Percentiles rank a stretch among this genome's conserved stretches.
Conservation (phyloP, 208 protist species). For the Crithidia thermophila region DNA sequence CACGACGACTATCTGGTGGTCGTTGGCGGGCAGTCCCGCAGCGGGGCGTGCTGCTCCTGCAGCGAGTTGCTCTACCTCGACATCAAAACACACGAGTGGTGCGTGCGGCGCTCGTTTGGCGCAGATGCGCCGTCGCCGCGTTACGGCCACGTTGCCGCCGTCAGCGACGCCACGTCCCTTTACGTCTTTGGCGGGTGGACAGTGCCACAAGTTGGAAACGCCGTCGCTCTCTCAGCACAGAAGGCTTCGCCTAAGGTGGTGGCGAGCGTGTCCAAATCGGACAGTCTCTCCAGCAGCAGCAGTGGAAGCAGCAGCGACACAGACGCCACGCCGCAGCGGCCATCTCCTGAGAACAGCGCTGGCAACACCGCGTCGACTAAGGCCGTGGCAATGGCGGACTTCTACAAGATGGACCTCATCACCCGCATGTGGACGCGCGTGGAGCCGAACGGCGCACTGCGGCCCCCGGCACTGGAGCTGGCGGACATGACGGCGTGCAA, state of each 20-base stretch:
- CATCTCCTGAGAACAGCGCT: constrained; percentile 2
- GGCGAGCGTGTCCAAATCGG: not conserved
- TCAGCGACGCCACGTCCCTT: constrained; percentile 20
- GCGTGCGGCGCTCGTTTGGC: constrained; percentile 36
- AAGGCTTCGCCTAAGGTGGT: too few relatives aligned
- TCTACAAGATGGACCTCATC: constrained; percentile 69
- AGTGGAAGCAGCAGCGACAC: not conserved
- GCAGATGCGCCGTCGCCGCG: constrained; percentile 46
- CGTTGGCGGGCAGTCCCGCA: constrained; percentile 46
- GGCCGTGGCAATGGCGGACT: constrained; percentile 35
- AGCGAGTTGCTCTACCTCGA: constrained; percentile 55
- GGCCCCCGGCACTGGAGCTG: constrained; percentile 60
- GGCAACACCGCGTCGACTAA: not conserved
- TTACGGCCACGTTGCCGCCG: constrained; percentile 56
- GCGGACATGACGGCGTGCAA: constrained; percentile 48
- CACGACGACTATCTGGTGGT: constrained; percentile 68
- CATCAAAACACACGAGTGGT: constrained; percentile 42
- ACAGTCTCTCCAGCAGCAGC: too few relatives aligned
- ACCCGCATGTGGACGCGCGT: constrained; percentile 57
- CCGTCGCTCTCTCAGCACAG: too few relatives aligned
- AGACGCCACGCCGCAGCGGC: not conserved
- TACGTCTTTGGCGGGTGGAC: constrained; percentile 54
- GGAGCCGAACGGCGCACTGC: constrained; percentile 50
- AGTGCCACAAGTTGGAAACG: too few relatives aligned
- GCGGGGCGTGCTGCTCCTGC: constrained; percentile 30